Conservation (phyloP, 2,329 filamentous ascomycete species). For the Aspergillus sp. region DNA sequence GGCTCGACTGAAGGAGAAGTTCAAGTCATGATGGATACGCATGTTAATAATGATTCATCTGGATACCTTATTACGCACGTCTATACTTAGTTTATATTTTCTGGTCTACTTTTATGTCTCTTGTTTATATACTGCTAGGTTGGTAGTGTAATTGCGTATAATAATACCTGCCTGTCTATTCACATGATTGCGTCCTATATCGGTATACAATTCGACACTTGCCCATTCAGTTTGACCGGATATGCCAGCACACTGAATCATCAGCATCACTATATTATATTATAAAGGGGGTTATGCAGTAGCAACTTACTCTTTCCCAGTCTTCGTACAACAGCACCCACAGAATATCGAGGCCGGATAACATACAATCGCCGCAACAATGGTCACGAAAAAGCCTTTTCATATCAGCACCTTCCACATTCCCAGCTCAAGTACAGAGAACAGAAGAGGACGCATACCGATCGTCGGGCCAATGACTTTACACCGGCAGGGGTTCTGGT, state of each 20-base stretch:
- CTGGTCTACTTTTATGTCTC: not conserved
- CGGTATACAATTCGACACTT: slow-evolving; percentile 51
- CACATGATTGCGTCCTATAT: slow-evolving; percentile 12
- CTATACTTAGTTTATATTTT: slow-evolving; percentile 11
- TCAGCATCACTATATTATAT: not conserved
- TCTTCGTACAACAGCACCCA: slow-evolving; percentile 56
- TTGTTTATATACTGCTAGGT: slow-evolving; percentile 5
- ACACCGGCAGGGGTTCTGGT: slow-evolving; percentile 59
- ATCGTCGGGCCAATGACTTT: slow-evolving; percentile 58
- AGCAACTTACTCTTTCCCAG: slow-evolving; percentile 51
- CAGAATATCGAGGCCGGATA: slow-evolving; percentile 58
- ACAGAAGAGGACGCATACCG: slow-evolving; percentile 31
- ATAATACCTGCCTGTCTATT: not conserved
- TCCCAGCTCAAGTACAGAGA: not conserved
- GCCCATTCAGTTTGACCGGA: slow-evolving; percentile 53
- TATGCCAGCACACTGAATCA: slow-evolving; percentile 49
- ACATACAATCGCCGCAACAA: slow-evolving; percentile 54
- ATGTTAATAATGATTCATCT: slow-evolving; percentile 18
- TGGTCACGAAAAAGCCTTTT: slow-evolving; percentile 45
- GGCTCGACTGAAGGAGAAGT: slow-evolving; percentile 55
- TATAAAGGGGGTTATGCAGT: not conserved
- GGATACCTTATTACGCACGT: slow-evolving; percentile 23
- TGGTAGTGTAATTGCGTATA: slow-evolving; percentile 2
- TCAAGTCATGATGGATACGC: slow-evolving; percentile 35
- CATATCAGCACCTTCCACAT: not conserved